Evolutionary conservation across 1,139 yeast species (phyloP), one percentile per base, ranked within the genome.

Genomic region (Komagataea norvegica): DNA sequence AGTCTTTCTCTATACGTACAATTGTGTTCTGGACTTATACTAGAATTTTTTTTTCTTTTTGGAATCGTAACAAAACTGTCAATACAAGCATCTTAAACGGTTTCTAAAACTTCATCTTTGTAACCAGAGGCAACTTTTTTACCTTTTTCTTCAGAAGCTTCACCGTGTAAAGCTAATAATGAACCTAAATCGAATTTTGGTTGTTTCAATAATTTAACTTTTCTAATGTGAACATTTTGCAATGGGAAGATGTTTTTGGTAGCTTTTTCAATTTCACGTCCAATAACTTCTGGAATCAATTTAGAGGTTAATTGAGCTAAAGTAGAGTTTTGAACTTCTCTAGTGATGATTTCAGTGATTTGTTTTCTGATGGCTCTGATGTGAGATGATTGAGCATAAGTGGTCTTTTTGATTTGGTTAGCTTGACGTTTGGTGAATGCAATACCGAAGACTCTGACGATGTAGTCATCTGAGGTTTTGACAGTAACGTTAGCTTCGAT

Each of bases 361-460:
- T 79, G 83, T 83, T 83, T 81, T 75, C 93, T 79, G 44, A 71
- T 70, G 60, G 77, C 86, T 71, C 93, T 83, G 72, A 85, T 79
- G 72, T 84, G 87, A 55, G 94, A 84, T 50, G 88, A 72, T 74
- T 85, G 91, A 59, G 95, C 95, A 69, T 85, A 85, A 55, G 91
- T 73, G 61, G 91, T 81, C 80, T 83, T 85, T 83, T 83, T 84
- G 67, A 84, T 74, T 72, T 85, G 95, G 79, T 81, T 82, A 57
- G 86, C 74, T 67, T 80, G 83, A 68, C 89, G 82, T 79, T 80
- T 83, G 73, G 95, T 85, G 88, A 85, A 84, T 54, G 88, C 95
- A 71, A 85, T 82, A 68, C 86, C 86, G 66, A 85, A 85, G 57
- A 85, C 74, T 71, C 95, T 83, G 65, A 85, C 72, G 60, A 80